These are phyloP conservation scores for Meyerozyma smithsonii DNA, from an alignment of 1,139 yeast species.

Conservation along the genomic window DNA sequence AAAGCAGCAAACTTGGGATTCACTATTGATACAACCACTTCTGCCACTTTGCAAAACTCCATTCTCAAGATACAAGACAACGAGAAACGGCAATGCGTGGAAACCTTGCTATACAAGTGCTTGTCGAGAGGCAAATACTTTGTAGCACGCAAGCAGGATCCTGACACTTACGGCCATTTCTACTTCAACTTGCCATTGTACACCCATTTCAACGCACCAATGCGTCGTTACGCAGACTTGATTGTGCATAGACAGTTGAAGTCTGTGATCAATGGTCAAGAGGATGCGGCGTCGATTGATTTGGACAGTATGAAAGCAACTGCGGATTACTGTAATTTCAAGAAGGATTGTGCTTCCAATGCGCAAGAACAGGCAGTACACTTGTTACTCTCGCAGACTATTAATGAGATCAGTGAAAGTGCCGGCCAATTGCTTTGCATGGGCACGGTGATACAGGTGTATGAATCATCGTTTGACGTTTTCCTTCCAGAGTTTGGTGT, in stretches of 20 bases:
- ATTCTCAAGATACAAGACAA: constrained; percentile 62
- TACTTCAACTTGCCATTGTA: constrained; percentile 78
- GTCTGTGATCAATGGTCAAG: constrained; percentile 43
- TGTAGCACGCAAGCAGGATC: constrained; percentile 83
- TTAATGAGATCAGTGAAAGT: constrained; percentile 68
- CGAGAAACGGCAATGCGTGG: constrained; percentile 67
- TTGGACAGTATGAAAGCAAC: constrained; percentile 71
- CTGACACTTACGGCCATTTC: constrained; percentile 75
- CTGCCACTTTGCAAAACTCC: constrained; percentile 71
- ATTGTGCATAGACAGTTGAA: constrained; percentile 91
- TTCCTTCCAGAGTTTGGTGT: constrained; percentile 93
- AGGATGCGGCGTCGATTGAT: constrained; percentile 38
- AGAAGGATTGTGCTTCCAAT: constrained; percentile 86
- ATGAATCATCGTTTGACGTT: constrained; percentile 94
- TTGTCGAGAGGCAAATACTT: constrained; percentile 83
- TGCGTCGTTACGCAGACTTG: constrained; percentile 87
- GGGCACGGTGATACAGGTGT: constrained; percentile 88
- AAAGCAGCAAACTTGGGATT: constrained; percentile 65
- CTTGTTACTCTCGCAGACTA: constrained; percentile 75
- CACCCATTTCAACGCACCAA: constrained; percentile 91
- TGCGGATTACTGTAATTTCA: constrained; percentile 91
- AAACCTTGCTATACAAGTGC: constrained; percentile 74
- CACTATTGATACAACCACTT: constrained; percentile 67
- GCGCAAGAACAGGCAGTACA: constrained; percentile 97
- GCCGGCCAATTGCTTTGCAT: constrained; percentile 80